Conservation (phyloP, 2,329 filamentous ascomycete species). For the Knufia fluminis region DNA sequence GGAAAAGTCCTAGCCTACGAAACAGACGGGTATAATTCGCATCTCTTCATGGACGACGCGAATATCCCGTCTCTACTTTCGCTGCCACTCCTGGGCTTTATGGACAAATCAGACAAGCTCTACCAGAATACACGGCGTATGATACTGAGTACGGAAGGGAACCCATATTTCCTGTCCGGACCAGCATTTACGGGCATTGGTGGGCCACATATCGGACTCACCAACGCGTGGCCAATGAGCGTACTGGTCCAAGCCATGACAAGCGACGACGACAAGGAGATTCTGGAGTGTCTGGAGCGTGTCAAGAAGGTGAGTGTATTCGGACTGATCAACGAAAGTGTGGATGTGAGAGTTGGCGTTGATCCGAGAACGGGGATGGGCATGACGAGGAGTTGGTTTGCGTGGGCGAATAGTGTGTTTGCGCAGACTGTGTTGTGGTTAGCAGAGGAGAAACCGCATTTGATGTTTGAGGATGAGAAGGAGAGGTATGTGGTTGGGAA, state of each 20-base stretch:
- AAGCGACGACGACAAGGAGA: constrained; percentile 67
- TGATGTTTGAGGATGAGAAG: constrained; percentile 62
- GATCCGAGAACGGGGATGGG: constrained; percentile 32
- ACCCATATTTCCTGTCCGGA: constrained; percentile 82
- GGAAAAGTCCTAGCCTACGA: constrained; percentile 57
- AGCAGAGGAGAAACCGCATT: constrained; percentile 75
- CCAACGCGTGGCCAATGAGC: constrained; percentile 95
- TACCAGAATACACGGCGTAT: constrained; percentile 86
- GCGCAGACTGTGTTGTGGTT: constrained; percentile 85
- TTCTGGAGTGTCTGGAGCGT: constrained; percentile 58
- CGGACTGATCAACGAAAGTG: constrained; percentile 83
- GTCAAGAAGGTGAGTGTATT: constrained; percentile 68
- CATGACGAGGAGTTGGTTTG: constrained; percentile 91
- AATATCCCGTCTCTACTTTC: constrained; percentile 55
- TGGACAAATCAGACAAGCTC: constrained; percentile 50
- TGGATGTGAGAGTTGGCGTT: constrained; percentile 61
- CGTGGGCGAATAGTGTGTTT: constrained; percentile 96
- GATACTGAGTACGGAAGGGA: constrained; percentile 63
- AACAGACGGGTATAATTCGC: constrained; percentile 55
- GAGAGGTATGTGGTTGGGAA: constrained; percentile 35
- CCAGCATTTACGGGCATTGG: constrained; percentile 77
- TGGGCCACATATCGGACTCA: constrained; percentile 68
- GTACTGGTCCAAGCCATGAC: constrained; percentile 87
- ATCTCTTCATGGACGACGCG: constrained; percentile 57
- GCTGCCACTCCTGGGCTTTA: constrained; percentile 51